A percentile compares a stretch with the other conserved stretches of the same genome.
Evolutionary conservation across 2,329 filamentous ascomycete species (phyloP).

Genomic region (Dactylellina sp.): DNA sequence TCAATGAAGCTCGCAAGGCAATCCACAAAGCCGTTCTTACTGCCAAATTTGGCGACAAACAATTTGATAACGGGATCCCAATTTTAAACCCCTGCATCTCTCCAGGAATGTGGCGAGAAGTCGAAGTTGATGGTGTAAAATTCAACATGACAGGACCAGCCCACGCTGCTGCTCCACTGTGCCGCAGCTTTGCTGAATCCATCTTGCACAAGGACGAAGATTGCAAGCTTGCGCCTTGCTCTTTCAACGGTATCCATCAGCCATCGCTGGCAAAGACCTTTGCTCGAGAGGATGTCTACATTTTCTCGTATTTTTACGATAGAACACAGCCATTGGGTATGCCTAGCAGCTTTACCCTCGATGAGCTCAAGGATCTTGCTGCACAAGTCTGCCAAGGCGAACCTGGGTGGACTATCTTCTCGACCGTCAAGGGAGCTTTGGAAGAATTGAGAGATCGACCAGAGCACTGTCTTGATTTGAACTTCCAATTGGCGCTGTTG

Average conservation of each 20-base stretch:
- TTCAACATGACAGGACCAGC: slow-evolving; percentile 90
- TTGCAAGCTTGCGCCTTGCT: slow-evolving; percentile 89
- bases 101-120: slow-evolving; percentile 78
- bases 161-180: slow-evolving; percentile 81
- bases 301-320: slow-evolving; percentile 98
- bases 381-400: slow-evolving; percentile 78
- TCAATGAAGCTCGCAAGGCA: slow-evolving; percentile 92
- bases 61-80: slow-evolving; percentile 70
- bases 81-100: slow-evolving; percentile 87
- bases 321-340: slow-evolving; percentile 93
- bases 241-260: slow-evolving; percentile 97
- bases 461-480: slow-evolving; percentile 93
- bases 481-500: slow-evolving; percentile 92
- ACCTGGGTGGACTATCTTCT: slow-evolving; percentile 82
- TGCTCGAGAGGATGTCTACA: slow-evolving; percentile 87
- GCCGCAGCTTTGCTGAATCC: slow-evolving; percentile 88
- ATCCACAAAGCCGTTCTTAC: slow-evolving; percentile 82
- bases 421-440: slow-evolving; percentile 79
- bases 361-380: slow-evolving; percentile 87
- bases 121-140: slow-evolving; percentile 75
- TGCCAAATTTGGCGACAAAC: slow-evolving; percentile 74
- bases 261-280: slow-evolving; percentile 93
- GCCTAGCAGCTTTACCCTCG: slow-evolving; percentile 95
- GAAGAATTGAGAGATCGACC: slow-evolving; percentile 83
- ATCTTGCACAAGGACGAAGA: slow-evolving; percentile 87